A percentile compares a stretch with the other conserved stretches of the same genome.
These are phyloP conservation scores for Sarocladium oryzae DNA, from an alignment of 2,329 filamentous ascomycete species.

Conservation along the genomic window DNA sequence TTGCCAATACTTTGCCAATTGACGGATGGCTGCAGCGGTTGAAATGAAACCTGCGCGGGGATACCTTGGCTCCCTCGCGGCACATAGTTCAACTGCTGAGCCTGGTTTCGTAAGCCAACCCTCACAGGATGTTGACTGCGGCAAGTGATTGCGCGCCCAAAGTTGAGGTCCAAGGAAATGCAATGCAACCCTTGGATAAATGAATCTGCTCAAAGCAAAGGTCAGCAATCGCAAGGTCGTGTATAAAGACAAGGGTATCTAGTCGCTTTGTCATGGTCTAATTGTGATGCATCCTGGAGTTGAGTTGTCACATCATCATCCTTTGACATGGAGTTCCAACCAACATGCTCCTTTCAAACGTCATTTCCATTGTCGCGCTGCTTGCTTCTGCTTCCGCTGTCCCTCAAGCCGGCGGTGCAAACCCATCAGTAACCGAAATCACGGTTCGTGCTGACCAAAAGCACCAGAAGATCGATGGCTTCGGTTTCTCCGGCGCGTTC, in stretches of 20 bases:
- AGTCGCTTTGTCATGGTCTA: too few relatives aligned
- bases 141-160: too few relatives aligned
- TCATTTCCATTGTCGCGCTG: neutral
- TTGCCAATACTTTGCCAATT: too few relatives aligned
- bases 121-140: too few relatives aligned
- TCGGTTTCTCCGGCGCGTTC: conserved; percentile 3
- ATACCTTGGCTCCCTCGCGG: neutral
- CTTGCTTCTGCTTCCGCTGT: neutral
- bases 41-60: neutral
- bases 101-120: too few relatives aligned
- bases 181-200: neutral
- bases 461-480: conserved; percentile 7
- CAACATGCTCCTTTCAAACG: neutral
- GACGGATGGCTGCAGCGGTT: neutral
- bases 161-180: neutral
- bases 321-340: too few relatives aligned
- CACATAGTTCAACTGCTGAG: neutral
- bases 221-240: too few relatives aligned
- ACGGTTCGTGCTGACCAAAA: conserved; percentile 3
- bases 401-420: neutral
- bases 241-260: too few relatives aligned
- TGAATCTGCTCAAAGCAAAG: neutral
- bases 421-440: neutral
- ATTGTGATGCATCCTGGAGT: too few relatives aligned
- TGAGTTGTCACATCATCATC: too few relatives aligned